Percentiles rank a stretch among this genome's conserved stretches.
These are phyloP conservation scores for Sanghuangporus weigelae DNA, from an alignment of 1,284 basidiomycete species.

Conservation along the genomic window DNA sequence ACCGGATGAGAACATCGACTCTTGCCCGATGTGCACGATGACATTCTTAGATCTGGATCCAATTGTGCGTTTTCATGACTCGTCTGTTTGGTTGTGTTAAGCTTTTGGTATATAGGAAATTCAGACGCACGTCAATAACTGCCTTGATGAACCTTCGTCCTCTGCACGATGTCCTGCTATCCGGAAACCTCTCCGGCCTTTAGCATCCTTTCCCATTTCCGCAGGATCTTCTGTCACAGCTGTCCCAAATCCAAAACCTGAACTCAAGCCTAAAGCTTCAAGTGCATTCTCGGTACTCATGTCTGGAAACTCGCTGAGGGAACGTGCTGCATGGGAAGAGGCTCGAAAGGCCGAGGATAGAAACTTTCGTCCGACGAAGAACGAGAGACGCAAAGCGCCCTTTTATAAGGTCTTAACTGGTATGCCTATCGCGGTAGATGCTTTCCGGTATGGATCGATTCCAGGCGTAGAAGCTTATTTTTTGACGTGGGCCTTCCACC, in stretches of 20 bases:
- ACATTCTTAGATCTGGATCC: conserved; percentile 24
- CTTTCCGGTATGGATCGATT: conserved; percentile 90
- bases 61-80: conserved; percentile 27
- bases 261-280: conserved; percentile 10
- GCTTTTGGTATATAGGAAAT: conserved; percentile 32
- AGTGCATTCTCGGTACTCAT: conserved; percentile 78
- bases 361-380: conserved; percentile 40
- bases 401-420: conserved; percentile 97
- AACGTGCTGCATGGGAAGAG: conserved; percentile 82
- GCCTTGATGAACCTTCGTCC: conserved; percentile 34
- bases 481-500: conserved; percentile 56
- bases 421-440: conserved; percentile 96
- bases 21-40: conserved; percentile 38
- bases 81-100: background rate
- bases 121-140: conserved; percentile 45
- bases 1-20: conserved; percentile 22
- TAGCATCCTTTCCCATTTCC: conserved; percentile 21
- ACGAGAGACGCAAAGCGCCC: conserved; percentile 69
- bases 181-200: conserved; percentile 16
- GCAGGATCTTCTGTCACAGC: conserved; percentile 7
- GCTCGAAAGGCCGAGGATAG: conserved; percentile 53
- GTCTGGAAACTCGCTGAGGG: conserved; percentile 75
- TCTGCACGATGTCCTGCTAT: conserved; percentile 39
- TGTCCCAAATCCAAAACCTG: conserved; percentile 13
- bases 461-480: conserved; percentile 87